Evolutionary conservation across 768 basidiomycete species (phyloP), one percentile per base, ranked within the genome.

Genomic region (Hemileccinum impolitum): DNA sequence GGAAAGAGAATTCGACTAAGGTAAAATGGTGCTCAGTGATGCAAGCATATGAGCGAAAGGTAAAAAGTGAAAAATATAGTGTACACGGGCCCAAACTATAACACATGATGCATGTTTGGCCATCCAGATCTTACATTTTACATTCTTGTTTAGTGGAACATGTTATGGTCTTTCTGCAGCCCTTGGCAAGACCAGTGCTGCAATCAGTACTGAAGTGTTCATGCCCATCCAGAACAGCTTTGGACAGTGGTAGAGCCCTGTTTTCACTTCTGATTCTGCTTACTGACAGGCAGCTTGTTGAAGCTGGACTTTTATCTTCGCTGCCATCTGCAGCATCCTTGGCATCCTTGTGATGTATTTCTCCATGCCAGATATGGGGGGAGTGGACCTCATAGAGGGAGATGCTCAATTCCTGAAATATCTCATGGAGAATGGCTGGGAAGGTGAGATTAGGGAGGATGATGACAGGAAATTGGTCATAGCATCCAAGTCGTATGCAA

Each of bases 261-360:
- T 47, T 11, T 37, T 9, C 14, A 23, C 6, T 23, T 23, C 3
- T 23, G 23, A n/a, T n/a, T n/a, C 23, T 6, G 23, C 41, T 11
- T 39, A 25, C 39, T 48, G 5, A 50, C n/a, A 35, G 40, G 7
- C 43, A 7, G 39, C 3, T 4, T 7, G n/a, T n/a, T 40, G 30
- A 56, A 82, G 79, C 52, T 83, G 80, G 81, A 84, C 80, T 5
- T 84, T 84, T 56, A 82, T 84, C 52, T 75, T 83, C 57, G 79
- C 76, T 47, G 84, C 84, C 8, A 79, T 82, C 50, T 84, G 81
- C 53, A 84, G 85, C 23, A 67, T 81, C 23, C 63, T 70, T 6
- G 85, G 84, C n/a, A 77, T 87, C 39, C 42, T 84, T n/a, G 72
- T 85, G 43, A 81, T 85, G 3, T 85, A 80, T 58, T 79, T 85